These are phyloP conservation scores for Endocladia muricata DNA, from an alignment of 31 red algal genomes.

Conservation along the genomic window DNA sequence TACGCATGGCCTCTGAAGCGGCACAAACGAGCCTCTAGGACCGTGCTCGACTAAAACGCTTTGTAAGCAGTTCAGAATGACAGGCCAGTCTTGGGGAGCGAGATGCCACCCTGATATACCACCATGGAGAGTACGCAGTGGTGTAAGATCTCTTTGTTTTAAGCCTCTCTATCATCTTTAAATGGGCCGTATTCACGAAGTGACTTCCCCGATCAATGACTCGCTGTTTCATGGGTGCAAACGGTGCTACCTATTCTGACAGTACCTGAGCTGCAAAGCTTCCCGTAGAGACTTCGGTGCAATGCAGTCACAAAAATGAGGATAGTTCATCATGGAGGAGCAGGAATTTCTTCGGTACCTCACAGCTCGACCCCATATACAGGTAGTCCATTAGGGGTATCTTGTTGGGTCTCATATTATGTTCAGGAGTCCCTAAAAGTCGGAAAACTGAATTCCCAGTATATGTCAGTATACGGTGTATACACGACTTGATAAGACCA, in stretches of 20 bases:
- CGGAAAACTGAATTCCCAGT: slow-evolving; percentile 16
- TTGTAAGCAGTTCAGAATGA: neutral
- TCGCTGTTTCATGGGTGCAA: neutral
- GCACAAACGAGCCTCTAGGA: neutral
- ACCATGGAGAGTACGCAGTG: slow-evolving; percentile 10
- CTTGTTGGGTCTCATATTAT: slow-evolving; percentile 13
- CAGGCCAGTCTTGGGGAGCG: slow-evolving; percentile 5
- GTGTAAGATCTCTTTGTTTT: neutral
- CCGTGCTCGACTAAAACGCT: neutral
- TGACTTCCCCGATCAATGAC: neutral
- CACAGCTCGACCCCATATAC: slow-evolving; percentile 14
- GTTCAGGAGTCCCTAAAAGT: neutral
- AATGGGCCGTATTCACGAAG: neutral
- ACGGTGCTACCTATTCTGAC: neutral
- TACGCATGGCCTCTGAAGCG: neutral
- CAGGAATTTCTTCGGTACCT: neutral
- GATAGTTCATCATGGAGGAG: slow-evolving; percentile 10
- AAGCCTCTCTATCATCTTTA: neutral
- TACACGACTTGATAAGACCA: neutral
- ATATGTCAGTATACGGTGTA: slow-evolving; percentile 9
- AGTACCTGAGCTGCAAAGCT: neutral
- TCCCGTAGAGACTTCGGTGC: neutral
- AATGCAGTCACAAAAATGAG: slow-evolving; percentile 3
- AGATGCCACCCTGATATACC: neutral
- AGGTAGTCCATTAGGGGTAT: slow-evolving; percentile 13